phyloP scores from a whole-genome alignment of 805 yeast genomes.

The Torulaspora maleeae region DNA sequence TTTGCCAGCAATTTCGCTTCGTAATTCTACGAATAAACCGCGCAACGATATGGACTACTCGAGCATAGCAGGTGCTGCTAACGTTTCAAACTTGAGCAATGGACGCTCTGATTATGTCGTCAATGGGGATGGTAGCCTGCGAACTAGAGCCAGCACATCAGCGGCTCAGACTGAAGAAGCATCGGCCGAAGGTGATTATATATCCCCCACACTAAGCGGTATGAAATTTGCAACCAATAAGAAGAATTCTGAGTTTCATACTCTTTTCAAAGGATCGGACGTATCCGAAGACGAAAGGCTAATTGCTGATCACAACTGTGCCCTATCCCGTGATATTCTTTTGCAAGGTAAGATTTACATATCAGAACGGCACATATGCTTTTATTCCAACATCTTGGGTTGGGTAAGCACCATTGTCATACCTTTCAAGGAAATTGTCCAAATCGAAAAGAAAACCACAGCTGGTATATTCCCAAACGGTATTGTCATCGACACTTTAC shows the following conservation, averaged over 20 bases:
- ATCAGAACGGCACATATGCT: constrained; percentile 51
- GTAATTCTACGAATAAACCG: constrained; percentile 15
- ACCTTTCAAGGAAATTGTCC: constrained; percentile 57
- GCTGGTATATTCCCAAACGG: constrained; percentile 70
- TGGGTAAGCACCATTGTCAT: constrained; percentile 56
- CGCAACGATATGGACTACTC: constrained; percentile 12
- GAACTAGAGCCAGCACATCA: constrained; percentile 20
- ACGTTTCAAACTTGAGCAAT: neutral
- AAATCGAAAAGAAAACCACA: constrained; percentile 59
- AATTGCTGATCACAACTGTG: constrained; percentile 62
- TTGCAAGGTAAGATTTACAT: constrained; percentile 64
- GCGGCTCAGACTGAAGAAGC: constrained; percentile 18
- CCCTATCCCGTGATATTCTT: constrained; percentile 58
- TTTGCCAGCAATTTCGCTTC: constrained; percentile 12
- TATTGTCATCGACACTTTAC: constrained; percentile 56
- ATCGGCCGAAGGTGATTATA: constrained; percentile 17
- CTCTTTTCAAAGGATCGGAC: constrained; percentile 45
- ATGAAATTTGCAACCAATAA: constrained; percentile 43
- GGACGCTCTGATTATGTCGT: constrained; percentile 5
- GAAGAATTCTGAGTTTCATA: constrained; percentile 57
- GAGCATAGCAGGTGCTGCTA: constrained; percentile 4
- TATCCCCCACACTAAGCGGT: constrained; percentile 18
- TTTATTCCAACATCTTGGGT: constrained; percentile 64
- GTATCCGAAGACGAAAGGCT: constrained; percentile 48
- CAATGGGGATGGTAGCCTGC: constrained; percentile 4